Evolutionary conservation across 306 rosid species (phyloP), one percentile per base, ranked within the genome.

Genomic region (Rosa rugosa): DNA sequence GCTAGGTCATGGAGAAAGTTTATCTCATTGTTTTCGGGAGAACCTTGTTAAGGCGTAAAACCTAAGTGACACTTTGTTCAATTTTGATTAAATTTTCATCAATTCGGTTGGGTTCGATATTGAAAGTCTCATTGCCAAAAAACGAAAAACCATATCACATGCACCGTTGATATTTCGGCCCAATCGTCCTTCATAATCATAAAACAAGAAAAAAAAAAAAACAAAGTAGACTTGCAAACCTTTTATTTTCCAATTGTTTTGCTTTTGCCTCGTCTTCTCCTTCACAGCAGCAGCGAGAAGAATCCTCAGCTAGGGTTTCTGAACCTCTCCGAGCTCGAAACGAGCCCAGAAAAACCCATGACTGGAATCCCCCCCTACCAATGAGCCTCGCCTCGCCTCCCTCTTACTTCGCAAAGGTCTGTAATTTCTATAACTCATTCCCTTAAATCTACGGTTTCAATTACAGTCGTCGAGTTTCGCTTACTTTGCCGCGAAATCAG

Each of bases 271-370:
- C 62, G 9, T 18, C 77, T 42, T 73, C 69, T 23, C 16, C 42
- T 59, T 41, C 56, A 42, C 68, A 74, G 42, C 41, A 34, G 41
- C 68, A 4, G 16, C 54, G 38, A 57, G 25, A 41, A 27, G 44
- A 53, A 54, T 36, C 47, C 31, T 25, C 13, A 14, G 67, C 66
- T 73, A 54, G 77, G 77, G 77, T 73, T 40, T 54, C 36, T 54
- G 51, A 22, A 73, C 13, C 51, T n/a, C 51, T 11, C 77, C 14
- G 11, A 51, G 64, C 76, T 72, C 64, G 20, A 34, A 2, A 2
- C 27, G 45, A 8, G 51, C 47, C 77, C 34, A 22, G 45, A 16
- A n/a, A n/a, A n/a, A 54, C 27, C 53, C 23, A 56, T 73, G 50
- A 9, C 54, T 40, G 31, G 68, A 59, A 41, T 60, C 66, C 27